These are phyloP conservation scores for Candida ponderosae DNA, from an alignment of 805 yeast species.

Conservation along the genomic window DNA sequence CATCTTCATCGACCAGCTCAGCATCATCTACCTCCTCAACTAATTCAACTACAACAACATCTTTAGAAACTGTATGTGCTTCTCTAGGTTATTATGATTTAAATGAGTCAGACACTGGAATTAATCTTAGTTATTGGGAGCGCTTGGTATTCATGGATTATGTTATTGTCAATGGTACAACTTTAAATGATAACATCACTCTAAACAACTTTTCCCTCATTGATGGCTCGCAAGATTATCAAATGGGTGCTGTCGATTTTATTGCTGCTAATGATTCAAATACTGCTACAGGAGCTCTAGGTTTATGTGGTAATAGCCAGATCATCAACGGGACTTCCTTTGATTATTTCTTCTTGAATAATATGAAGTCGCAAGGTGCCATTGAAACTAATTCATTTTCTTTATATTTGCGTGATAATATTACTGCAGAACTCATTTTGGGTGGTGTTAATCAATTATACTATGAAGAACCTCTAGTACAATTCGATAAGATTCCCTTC, in stretches of 20 bases:
- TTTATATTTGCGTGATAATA: slow-evolving; percentile 20
- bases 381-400: slow-evolving; percentile 37
- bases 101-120: slow-evolving; percentile 2
- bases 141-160: slow-evolving; percentile 7
- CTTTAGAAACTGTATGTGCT: slow-evolving; percentile 4
- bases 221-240: neutral
- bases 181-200: slow-evolving; percentile 6
- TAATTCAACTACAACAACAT: neutral
- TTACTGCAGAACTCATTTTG: slow-evolving; percentile 33
- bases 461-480: slow-evolving; percentile 37
- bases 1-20: neutral
- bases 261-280: slow-evolving; percentile 28
- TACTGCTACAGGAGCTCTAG: slow-evolving; percentile 35
- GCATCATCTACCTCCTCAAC: neutral
- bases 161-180: slow-evolving; percentile 11
- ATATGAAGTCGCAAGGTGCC: slow-evolving; percentile 20
- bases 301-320: slow-evolving; percentile 28
- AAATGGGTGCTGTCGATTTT: slow-evolving; percentile 22
- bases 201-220: slow-evolving; percentile 1
- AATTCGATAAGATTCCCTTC: slow-evolving; percentile 43
- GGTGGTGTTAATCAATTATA: slow-evolving; percentile 51
- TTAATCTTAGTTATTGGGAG: neutral
- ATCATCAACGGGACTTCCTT: slow-evolving; percentile 12
- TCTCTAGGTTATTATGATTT: slow-evolving; percentile 9
- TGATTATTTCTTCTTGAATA: slow-evolving; percentile 21